A percentile compares a stretch with the other conserved stretches of the same genome.
Conservation (phyloP, 108 stramenopile genomes). For the Schizochytrium sp. region DNA sequence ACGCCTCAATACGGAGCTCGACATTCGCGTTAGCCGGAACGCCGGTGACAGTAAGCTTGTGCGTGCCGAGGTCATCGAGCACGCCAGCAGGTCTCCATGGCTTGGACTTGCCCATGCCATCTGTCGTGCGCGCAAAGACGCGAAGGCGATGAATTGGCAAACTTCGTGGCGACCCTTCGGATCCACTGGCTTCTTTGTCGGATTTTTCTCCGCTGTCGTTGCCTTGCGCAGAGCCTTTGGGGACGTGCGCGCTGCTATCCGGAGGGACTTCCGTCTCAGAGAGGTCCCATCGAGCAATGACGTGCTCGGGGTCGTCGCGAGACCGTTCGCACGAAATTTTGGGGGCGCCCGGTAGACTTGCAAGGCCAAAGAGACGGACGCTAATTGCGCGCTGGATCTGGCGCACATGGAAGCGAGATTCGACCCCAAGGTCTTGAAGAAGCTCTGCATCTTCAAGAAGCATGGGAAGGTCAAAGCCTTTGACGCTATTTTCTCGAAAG, state of each 20-base stretch:
- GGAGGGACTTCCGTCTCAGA: background rate
- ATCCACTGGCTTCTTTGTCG: background rate
- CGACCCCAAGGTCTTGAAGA: background rate
- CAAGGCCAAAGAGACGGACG: background rate
- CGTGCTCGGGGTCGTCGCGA: background rate
- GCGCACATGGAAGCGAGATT: background rate
- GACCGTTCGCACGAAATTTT: background rate
- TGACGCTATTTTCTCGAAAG: background rate
- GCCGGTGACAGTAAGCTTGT: background rate
- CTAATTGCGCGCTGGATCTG: background rate
- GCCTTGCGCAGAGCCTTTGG: no score
- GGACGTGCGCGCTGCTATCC: no score
- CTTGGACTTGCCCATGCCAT: background rate
- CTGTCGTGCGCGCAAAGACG: background rate
- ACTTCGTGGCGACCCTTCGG: background rate
- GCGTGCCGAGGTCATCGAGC: background rate
- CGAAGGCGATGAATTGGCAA: background rate
- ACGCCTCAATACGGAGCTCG: background rate
- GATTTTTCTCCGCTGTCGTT: background rate
- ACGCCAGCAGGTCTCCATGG: background rate
- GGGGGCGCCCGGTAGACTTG: background rate
- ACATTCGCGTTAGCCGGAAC: background rate
- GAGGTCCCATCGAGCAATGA: background rate
- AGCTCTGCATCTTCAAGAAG: background rate
- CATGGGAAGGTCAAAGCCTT: background rate